Base-by-base conservation (phyloP, 2,329 filamentous ascomycete genomes). In the Calycina herbarum region DNA sequence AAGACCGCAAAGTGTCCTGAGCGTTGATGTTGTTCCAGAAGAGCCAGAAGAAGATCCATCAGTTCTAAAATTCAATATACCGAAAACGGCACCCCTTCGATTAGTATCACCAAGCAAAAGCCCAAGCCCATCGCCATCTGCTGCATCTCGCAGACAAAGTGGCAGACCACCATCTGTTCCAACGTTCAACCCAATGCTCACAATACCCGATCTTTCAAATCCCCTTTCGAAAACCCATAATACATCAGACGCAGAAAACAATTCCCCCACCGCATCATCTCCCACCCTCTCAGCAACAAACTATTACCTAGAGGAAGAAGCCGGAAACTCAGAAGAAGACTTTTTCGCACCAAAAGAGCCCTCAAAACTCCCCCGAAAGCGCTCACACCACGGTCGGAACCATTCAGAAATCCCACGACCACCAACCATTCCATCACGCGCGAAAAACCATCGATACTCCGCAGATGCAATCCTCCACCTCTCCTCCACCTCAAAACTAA, bases 1-100 rank as follows among this genome's bases (percentile, higher is more conserved):
- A 8, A 65, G 69, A 20, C 70, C 70, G 27, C 33, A 62, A 35
- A 73, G 72, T 38, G 62, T 57, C 29, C 57, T 62, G 4, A 59
- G 54, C 24, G 70, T 74, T 3, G 67, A 67, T 8, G 64, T 69
- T 0, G 71, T 74, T 5, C 67, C 64, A 3, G 73, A 74, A 61
- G 71, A 73, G 57, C 61, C 67, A 2, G 72, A 72, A 65, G 69
- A 70, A n/a, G 65, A 70, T 48, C 17, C 48, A 2, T 64, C 66
- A 1, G 57, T 66, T 48, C 6, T 66, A 11, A 62, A 31, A 40
- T 57, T 68, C 20, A 59, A 66, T 45, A 29, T 69, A 8, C 63
- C 59, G n/a, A 38, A 58, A 48, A 31, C 63, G 10, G 33, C 68
- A 2, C 57, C 66, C 13, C 48, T 67, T 17, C 62, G 59, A 6